Percentiles rank a stretch among this genome's conserved stretches.
Evolutionary conservation across 768 basidiomycete species (phyloP).

Genomic region (Suillus variegatus): DNA sequence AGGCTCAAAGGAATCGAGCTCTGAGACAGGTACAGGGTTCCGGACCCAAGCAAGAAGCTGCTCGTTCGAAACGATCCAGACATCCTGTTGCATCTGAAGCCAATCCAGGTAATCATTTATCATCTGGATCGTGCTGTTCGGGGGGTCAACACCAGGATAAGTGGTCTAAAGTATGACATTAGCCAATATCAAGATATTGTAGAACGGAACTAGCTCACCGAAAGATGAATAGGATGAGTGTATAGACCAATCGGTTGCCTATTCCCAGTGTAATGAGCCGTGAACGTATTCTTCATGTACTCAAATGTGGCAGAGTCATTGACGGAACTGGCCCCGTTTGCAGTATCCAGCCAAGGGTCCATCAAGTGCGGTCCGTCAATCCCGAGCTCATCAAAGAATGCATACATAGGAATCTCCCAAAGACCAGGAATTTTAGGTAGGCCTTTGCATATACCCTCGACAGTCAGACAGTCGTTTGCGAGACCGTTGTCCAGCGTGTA

Average conservation of each 20-base stretch:
- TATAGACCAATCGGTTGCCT: constrained; percentile 82
- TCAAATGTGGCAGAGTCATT: constrained; percentile 66
- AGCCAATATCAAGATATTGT: constrained; percentile 2
- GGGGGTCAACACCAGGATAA: constrained; percentile 58
- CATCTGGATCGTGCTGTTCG: constrained; percentile 64
- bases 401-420: constrained; percentile 88
- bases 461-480: constrained; percentile 71
- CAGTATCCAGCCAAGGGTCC: constrained; percentile 79
- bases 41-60: constrained; percentile 76
- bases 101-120: constrained; percentile 81
- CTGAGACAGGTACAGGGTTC: constrained; percentile 63
- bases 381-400: constrained; percentile 64
- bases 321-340: constrained; percentile 49
- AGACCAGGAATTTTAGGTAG: constrained; percentile 72
- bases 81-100: constrained; percentile 70
- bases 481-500: constrained; percentile 81
- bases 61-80: constrained; percentile 73
- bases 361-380: constrained; percentile 64
- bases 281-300: constrained; percentile 78
- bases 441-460: constrained; percentile 61
- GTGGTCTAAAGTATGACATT: constrained; percentile 35
- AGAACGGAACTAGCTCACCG: constrained; percentile 34
- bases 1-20: constrained; percentile 53
- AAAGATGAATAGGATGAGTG: constrained; percentile 78
- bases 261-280: constrained; percentile 70